These are phyloP conservation scores for Neofusicoccum sp. DNA, from an alignment of 2,329 filamentous ascomycete species.

Conservation along the genomic window DNA sequence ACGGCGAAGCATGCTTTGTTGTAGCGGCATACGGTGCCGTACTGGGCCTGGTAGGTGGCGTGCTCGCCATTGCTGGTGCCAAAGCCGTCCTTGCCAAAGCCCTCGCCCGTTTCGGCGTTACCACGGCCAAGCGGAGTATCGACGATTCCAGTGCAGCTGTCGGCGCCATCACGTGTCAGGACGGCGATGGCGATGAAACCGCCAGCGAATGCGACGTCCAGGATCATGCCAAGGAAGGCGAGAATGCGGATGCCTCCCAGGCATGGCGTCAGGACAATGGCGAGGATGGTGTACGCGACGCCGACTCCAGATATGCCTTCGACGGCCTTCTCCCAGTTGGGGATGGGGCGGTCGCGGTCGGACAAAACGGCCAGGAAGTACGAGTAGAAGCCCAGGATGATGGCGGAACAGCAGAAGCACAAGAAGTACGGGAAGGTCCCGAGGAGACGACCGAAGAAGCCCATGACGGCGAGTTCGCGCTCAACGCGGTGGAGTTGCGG, in stretches of 20 bases:
- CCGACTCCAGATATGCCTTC: constrained; percentile 69
- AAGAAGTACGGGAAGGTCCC: constrained; percentile 72
- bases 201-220: constrained; percentile 74
- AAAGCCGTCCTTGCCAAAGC: constrained; percentile 47
- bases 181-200: constrained; percentile 80
- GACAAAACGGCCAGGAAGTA: constrained; percentile 78
- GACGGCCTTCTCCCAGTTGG: constrained; percentile 67
- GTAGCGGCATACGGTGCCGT: constrained; percentile 67
- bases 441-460: constrained; percentile 55
- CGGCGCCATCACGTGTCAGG: constrained; percentile 67
- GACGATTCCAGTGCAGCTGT: constrained; percentile 63
- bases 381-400: constrained; percentile 73
- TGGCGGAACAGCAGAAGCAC: constrained; percentile 68
- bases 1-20: constrained; percentile 77
- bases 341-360: constrained; percentile 63
- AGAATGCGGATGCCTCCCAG: constrained; percentile 73
- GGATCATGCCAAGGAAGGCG: constrained; percentile 67
- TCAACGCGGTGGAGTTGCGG: neutral
- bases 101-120: constrained; percentile 49
- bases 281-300: constrained; percentile 70
- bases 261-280: constrained; percentile 74
- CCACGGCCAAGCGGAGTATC: constrained; percentile 69
- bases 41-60: constrained; percentile 44
- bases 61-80: constrained; percentile 36
- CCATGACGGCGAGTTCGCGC: constrained; percentile 5